phyloP scores from a whole-genome alignment of 768 basidiomycete species.

The Podaxis pistillaris region DNA sequence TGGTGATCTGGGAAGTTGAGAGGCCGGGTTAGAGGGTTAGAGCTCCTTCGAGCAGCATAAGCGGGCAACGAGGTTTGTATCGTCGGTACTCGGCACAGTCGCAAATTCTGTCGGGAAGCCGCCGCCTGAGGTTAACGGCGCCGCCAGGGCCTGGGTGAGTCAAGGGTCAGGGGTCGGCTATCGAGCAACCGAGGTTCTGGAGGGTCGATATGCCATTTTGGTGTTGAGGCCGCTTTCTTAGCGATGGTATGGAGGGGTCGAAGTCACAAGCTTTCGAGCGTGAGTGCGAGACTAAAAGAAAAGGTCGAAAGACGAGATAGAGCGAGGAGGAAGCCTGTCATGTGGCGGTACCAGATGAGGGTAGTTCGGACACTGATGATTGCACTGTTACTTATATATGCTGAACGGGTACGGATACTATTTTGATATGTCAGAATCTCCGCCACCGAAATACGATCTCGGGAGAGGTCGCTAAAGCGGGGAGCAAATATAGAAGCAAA shows the following conservation, averaged over 20 bases:
- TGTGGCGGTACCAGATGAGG: background rate
- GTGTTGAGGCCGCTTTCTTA: background rate
- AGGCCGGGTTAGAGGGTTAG: background rate
- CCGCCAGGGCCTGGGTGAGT: constrained; percentile 1
- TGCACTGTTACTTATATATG: background rate
- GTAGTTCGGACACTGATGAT: background rate
- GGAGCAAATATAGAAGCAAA: background rate
- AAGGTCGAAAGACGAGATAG: background rate
- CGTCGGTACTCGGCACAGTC: background rate
- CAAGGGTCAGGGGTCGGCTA: background rate
- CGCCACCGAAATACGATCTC: background rate
- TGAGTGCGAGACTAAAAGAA: background rate
- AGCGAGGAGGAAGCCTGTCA: background rate
- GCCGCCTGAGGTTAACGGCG: background rate
- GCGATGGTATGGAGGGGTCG: background rate
- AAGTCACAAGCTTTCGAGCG: background rate
- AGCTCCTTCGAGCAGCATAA: background rate
- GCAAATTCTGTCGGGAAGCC: background rate
- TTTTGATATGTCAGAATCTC: background rate
- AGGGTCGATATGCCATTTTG: background rate
- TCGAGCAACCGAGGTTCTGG: background rate
- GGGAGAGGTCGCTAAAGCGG: background rate
- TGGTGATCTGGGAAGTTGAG: background rate
- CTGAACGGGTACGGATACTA: background rate
- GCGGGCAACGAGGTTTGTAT: background rate